phyloP scores from a whole-genome alignment of 2,329 filamentous ascomycete species.

The Phaeosphaeria sp. region DNA sequence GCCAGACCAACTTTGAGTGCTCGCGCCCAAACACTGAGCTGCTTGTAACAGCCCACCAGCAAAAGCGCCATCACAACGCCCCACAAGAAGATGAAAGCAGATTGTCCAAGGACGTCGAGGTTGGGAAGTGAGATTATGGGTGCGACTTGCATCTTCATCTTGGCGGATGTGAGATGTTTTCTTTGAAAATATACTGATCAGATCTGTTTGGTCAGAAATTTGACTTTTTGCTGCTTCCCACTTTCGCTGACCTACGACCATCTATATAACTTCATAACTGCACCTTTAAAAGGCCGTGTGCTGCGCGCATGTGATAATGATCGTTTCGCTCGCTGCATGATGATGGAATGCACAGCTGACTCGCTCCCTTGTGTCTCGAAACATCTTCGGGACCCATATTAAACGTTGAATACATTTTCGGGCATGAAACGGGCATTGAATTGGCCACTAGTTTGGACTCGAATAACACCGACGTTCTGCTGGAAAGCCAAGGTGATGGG shows the following conservation, averaged over 20 bases:
- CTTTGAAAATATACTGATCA: neutral
- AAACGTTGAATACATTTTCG: too few relatives aligned
- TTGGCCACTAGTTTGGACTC: too few relatives aligned
- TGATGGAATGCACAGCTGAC: neutral
- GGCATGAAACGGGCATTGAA: too few relatives aligned
- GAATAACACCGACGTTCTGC: too few relatives aligned
- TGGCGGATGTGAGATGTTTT: neutral
- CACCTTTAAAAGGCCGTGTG: neutral
- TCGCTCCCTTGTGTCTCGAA: neutral
- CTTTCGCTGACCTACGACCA: neutral
- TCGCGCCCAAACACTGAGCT: neutral
- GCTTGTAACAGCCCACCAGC: neutral
- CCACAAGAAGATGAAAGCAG: neutral
- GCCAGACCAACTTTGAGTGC: neutral
- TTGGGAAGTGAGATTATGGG: neutral
- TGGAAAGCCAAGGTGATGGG: too few relatives aligned
- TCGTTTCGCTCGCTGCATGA: neutral
- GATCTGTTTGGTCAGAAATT: neutral
- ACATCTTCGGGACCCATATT: too few relatives aligned
- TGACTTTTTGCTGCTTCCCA: neutral
- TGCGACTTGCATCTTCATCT: neutral
- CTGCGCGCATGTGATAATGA: neutral
- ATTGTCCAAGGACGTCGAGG: neutral
- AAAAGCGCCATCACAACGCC: neutral
- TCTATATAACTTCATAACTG: neutral